These are phyloP conservation scores for Myriosclerotinia scirpicola DNA, from an alignment of 2,329 filamentous ascomycete species.

Conservation along the genomic window DNA sequence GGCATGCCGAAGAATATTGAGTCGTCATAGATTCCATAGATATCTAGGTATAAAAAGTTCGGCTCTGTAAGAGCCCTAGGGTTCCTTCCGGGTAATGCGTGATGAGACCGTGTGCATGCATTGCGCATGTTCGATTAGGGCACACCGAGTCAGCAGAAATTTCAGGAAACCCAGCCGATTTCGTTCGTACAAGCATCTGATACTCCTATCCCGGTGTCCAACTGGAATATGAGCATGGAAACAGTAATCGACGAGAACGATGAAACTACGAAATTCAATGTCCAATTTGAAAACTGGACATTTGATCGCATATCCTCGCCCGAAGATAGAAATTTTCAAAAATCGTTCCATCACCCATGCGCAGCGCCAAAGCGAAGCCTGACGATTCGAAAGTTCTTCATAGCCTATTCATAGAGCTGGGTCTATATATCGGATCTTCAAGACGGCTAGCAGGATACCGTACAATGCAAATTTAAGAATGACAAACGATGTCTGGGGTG, in stretches of 20 bases:
- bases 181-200: not conserved
- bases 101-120: constrained; percentile 11
- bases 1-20: constrained; percentile 1
- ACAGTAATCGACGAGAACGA: too few species aligned
- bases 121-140: constrained; percentile 2
- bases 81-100: constrained; percentile 1
- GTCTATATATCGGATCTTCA: not conserved
- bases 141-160: not conserved
- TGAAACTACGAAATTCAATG: not conserved
- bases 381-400: not conserved
- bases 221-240: not conserved
- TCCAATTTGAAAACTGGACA: not conserved
- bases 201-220: not conserved
- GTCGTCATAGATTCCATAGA: constrained; percentile 6
- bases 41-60: not conserved
- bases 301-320: not conserved
- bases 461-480: constrained; percentile 1
- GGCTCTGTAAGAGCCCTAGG: not conserved
- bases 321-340: not conserved
- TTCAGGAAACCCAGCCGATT: not conserved
- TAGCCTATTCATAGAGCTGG: constrained; percentile 1
- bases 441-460: constrained; percentile 1
- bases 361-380: constrained; percentile 3
- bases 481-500: not conserved
- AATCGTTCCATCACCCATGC: not conserved